Conservation (phyloP, 441 rosid species). For the Populus hybrid region DNA sequence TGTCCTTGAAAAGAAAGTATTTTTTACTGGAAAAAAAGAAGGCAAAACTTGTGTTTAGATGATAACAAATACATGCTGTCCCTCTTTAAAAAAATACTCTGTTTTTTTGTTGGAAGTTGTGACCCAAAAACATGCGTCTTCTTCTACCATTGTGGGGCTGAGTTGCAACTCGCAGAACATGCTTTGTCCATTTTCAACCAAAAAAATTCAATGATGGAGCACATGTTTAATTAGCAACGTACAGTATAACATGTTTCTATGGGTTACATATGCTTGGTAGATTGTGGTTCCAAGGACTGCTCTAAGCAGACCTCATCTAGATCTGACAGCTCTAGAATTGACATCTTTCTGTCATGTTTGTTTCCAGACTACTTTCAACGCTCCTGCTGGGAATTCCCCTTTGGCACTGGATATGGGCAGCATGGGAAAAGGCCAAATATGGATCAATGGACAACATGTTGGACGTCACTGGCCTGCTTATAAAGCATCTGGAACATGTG, state of each 20-base stretch:
- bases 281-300: not conserved
- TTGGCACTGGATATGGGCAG: slow-evolving; percentile 88
- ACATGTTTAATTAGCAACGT: not conserved
- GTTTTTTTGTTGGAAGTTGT: not conserved
- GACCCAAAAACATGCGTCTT: not conserved
- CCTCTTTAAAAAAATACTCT: not conserved
- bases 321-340: slow-evolving; percentile 5
- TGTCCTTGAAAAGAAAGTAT: not conserved
- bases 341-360: slow-evolving; percentile 19
- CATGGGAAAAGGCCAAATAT: slow-evolving; percentile 96
- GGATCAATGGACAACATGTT: slow-evolving; percentile 90
- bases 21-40: not conserved
- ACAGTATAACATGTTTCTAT: not conserved
- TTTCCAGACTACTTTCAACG: slow-evolving; percentile 76
- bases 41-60: not conserved
- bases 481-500: slow-evolving; percentile 76
- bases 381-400: slow-evolving; percentile 82
- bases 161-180: not conserved
- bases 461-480: slow-evolving; percentile 98
- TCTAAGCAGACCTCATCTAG: not conserved
- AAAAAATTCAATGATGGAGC: not conserved
- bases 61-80: not conserved
- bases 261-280: not conserved
- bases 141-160: not conserved
- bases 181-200: not conserved